Evolutionary conservation across 345 rosid genomes (phyloP), one percentile per base, ranked within the genome.

Genomic region (Eucalyptus fibrosa): DNA sequence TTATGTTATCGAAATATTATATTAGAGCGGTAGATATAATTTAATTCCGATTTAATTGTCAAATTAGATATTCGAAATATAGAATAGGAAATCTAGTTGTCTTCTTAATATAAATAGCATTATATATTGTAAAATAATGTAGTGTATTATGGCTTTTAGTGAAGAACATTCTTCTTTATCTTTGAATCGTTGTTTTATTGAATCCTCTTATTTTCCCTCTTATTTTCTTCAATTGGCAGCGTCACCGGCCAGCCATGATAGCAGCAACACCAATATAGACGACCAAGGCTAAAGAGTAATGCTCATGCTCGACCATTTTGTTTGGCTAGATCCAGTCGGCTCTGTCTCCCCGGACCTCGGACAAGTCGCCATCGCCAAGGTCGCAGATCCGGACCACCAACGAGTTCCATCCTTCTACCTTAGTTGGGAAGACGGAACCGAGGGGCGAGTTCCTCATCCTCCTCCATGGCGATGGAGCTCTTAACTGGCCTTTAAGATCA

Each of bases 11-110:
- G 7, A 50, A 50, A 50, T 50, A 50, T 50, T 50, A 50, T 1
- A 50, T 50, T 50, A 50, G 7, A 16, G 1, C 15, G 1, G 0
- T 50, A 50, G 0, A 15, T 50, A 50, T 50, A 1, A 15, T 50
- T 50, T 50, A 17, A 15, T 50, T 50, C 1, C 0, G 50, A 0
- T 47, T 0, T 2, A 6, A 15, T 3, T 50, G 1, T 50, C 7
- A 6, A 0, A 15, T 50, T 50, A 50, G 0, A 15, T 50, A 50
- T 50, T 15, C 0, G 0, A 2, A 50, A 50, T 50, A 50, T 50
- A 50, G 0, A 50, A 50, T 50, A 16, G 0, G n/a, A 50, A 50
- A 50, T 50, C 0, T 50, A 16, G 19, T 6, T 50, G 18, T 50
- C 3, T 15, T 50, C 7, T 50, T 50, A 50, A 50, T 50, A 50